Conservation (phyloP, 352 stramenopile genomes). For the Lagenidium giganteum region DNA sequence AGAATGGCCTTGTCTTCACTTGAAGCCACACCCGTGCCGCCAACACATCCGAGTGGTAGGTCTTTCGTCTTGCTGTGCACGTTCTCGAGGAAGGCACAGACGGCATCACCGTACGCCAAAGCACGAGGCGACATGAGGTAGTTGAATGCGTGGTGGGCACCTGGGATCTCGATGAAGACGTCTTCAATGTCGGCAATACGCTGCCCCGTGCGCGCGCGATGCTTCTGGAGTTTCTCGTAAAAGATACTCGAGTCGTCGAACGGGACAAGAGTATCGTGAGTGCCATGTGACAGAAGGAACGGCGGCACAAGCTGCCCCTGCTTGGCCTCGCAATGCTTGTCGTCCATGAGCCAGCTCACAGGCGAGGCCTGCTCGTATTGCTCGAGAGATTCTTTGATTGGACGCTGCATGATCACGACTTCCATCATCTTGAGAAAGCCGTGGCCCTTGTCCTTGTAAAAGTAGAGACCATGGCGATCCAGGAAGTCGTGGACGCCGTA, state of each 20-base stretch:
- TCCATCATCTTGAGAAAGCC: constrained; percentile 67
- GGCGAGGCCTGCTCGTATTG: constrained; percentile 59
- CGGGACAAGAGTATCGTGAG: constrained; percentile 63
- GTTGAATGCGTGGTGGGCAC: constrained; percentile 72
- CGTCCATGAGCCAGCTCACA: constrained; percentile 42
- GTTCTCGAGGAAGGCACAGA: constrained; percentile 58
- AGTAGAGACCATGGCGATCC: constrained; percentile 61
- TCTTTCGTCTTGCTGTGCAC: constrained; percentile 41
- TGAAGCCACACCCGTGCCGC: too few relatives aligned
- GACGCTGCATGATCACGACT: constrained; percentile 67
- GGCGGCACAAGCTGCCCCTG: constrained; percentile 40
- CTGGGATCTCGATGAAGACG: constrained; percentile 56
- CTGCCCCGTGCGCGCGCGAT: constrained; percentile 19
- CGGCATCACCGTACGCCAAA: constrained; percentile 59
- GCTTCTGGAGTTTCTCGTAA: constrained; percentile 45
- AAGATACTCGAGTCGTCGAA: constrained; percentile 70
- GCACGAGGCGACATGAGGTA: constrained; percentile 64
- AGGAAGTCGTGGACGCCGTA: constrained; percentile 78
- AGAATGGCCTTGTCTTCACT: too few relatives aligned
- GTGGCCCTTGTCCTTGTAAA: constrained; percentile 45
- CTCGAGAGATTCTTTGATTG: constrained; percentile 27
- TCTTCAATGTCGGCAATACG: constrained; percentile 29
- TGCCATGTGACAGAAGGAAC: constrained; percentile 71
- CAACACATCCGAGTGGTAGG: too few relatives aligned
- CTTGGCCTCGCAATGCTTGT: constrained; percentile 11